A percentile compares a stretch with the other conserved stretches of the same genome.
phyloP scores from a whole-genome alignment of 306 rosid genomes.

The Ochetophila trinervis region DNA sequence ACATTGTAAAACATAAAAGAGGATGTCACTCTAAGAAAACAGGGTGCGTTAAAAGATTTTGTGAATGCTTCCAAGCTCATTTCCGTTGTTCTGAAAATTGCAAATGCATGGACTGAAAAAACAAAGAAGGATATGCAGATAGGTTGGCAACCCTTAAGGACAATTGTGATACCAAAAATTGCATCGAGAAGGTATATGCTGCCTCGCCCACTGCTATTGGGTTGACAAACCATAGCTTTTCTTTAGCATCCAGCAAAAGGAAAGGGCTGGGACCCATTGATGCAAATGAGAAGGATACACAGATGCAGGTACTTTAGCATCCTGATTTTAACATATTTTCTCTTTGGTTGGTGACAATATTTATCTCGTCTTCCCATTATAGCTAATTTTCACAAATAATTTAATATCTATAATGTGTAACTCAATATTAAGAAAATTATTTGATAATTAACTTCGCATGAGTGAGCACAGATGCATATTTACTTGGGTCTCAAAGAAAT shows the following conservation, averaged over 20 bases:
- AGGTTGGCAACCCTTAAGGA: slow-evolving; percentile 51
- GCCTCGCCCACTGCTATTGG: slow-evolving; percentile 59
- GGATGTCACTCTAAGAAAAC: slow-evolving; percentile 75
- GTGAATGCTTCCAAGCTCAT: slow-evolving; percentile 74
- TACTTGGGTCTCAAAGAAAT: too few relatives aligned
- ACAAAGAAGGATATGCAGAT: slow-evolving; percentile 57
- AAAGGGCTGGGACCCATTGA: slow-evolving; percentile 45
- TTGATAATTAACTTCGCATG: too few relatives aligned
- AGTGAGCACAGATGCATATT: too few relatives aligned
- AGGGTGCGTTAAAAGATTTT: slow-evolving; percentile 61
- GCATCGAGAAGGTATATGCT: slow-evolving; percentile 54
- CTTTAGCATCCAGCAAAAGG: slow-evolving; percentile 49
- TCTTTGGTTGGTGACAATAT: not conserved
- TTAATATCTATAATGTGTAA: too few relatives aligned
- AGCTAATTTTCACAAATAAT: too few relatives aligned
- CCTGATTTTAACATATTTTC: not conserved
- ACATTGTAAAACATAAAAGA: slow-evolving; percentile 55
- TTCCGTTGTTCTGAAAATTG: slow-evolving; percentile 71
- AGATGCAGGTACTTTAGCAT: slow-evolving; percentile 26
- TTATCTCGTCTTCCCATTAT: not conserved
- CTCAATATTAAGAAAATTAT: too few relatives aligned
- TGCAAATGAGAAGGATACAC: slow-evolving; percentile 43
- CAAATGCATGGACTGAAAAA: slow-evolving; percentile 76
- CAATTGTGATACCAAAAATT: slow-evolving; percentile 33
- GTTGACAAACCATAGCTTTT: slow-evolving; percentile 42